Evolutionary conservation across 2,329 filamentous ascomycete species (phyloP).

Genomic region (Aspergillus luchuensis): DNA sequence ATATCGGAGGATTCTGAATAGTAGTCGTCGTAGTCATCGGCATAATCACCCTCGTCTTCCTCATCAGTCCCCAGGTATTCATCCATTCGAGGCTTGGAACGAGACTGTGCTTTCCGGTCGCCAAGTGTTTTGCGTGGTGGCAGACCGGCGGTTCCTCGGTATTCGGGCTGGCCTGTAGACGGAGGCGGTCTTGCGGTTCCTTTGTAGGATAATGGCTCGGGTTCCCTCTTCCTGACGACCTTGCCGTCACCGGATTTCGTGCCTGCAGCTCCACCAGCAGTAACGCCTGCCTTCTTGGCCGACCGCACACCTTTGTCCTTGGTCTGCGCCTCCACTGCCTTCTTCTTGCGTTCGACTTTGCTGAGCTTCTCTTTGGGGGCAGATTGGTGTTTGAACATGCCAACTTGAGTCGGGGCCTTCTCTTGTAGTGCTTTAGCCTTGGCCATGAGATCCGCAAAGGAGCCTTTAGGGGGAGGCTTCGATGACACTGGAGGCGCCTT

Average conservation of each 20-base stretch:
- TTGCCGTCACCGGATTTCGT: constrained; percentile 25
- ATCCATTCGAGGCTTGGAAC: constrained; percentile 33
- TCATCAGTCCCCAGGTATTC: constrained; percentile 52
- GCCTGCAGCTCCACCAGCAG: constrained; percentile 21
- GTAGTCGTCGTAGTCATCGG: constrained; percentile 44
- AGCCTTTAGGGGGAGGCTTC: constrained; percentile 57
- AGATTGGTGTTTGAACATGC: constrained; percentile 59
- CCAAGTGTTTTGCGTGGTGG: constrained; percentile 29
- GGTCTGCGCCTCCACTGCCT: constrained; percentile 42
- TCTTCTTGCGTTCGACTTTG: constrained; percentile 56
- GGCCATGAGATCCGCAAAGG: constrained; percentile 61
- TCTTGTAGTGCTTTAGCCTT: constrained; percentile 58
- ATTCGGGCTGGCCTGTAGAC: constrained; percentile 30
- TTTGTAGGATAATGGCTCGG: constrained; percentile 39
- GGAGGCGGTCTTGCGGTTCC: constrained; percentile 40
- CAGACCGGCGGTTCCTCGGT: constrained; percentile 47
- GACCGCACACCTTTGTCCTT: constrained; percentile 42
- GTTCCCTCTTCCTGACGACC: constrained; percentile 34
- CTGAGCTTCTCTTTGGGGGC: constrained; percentile 57
- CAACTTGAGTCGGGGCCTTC: constrained; percentile 48
- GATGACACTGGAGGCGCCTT: constrained; percentile 29
- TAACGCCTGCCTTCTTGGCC: constrained; percentile 30
- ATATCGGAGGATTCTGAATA: constrained; percentile 54
- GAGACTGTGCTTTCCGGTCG: constrained; percentile 31
- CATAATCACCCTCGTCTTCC: constrained; percentile 49